Base-by-base conservation (phyloP, 768 basidiomycete species). In the Dacryopinax primogenitus region DNA sequence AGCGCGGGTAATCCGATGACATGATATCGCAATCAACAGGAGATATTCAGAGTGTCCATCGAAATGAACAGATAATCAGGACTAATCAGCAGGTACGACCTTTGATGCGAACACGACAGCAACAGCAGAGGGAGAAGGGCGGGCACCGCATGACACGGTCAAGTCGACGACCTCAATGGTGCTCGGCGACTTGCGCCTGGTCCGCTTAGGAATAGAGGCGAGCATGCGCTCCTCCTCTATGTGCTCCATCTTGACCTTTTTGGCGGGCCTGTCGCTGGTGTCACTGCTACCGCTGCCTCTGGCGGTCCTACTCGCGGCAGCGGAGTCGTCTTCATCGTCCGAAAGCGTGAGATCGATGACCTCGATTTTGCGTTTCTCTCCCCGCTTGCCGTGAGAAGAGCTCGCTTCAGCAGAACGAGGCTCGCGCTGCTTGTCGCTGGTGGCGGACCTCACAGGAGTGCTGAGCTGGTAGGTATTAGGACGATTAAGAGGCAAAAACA, bases 161-260 rank as follows among this genome's bases (percentile, higher is more conserved):
- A 58, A 30, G 51, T 58, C 51, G 26, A 58, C 32, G 13, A 58
- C 51, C 30, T 58, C 13, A 30, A 23, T 30, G 26, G 26, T 58
- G 26, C 3, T 30, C 9, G 32, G 32, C 51, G 51, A 9, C 26
- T 30, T 58, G 26, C 9, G 7, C 13, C 45, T 47, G 45, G 11
- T 13, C 11, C 30, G n/a, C n/a, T n/a, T n/a, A n/a, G n/a, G 23
- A 18, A 58, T 3, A 11, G 51, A 30, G 9, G 32, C 51, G 23
- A 58, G 32, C 51, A 15, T 58, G 51, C 51, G 51, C 30, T 58
- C 51, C 51, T 28, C 51, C n/a, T n/a, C n/a, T n/a, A n/a, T n/a
- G 51, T 23, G 51, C 26, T 58, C 51, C 13, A 32, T 21, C 51
- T 58, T 58, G 13, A 58, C 21, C 13, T 21, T 11, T 30, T 58